A percentile compares a stretch with the other conserved stretches of the same genome.
phyloP scores from a whole-genome alignment of 495 filamentous ascomycete genomes.

The Aspergillus sclerotioniger region DNA sequence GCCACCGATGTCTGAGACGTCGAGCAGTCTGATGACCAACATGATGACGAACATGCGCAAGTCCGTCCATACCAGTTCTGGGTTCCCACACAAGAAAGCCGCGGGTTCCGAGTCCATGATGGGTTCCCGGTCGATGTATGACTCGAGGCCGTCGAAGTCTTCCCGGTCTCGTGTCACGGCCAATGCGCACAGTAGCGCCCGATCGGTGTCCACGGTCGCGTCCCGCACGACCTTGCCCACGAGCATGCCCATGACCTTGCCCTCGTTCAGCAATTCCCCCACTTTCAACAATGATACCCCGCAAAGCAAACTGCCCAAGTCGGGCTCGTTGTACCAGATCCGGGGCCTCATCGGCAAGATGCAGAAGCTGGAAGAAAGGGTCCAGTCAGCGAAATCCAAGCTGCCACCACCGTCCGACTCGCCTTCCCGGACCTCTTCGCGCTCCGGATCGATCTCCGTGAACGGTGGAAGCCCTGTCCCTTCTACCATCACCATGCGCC shows the following conservation, averaged over 20 bases:
- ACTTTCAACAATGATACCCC: constrained; percentile 20
- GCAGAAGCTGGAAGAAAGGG: constrained; percentile 89
- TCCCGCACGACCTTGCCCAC: constrained; percentile 14
- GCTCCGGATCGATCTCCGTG: constrained; percentile 45
- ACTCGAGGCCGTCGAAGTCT: constrained; percentile 34
- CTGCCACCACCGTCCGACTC: constrained; percentile 76
- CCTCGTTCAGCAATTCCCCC: constrained; percentile 1
- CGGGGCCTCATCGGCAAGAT: constrained; percentile 92
- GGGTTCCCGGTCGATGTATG: constrained; percentile 36
- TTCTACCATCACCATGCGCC: constrained; percentile 72
- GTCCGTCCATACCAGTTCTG: constrained; percentile 46
- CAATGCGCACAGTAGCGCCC: constrained; percentile 18
- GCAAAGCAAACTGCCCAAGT: constrained; percentile 60
- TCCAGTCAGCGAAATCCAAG: constrained; percentile 91
- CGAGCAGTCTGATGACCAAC: constrained; percentile 50
- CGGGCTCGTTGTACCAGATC: constrained; percentile 88
- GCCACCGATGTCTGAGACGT: constrained; percentile 56
- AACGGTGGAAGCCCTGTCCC: constrained; percentile 59
- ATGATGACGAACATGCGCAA: constrained; percentile 44
- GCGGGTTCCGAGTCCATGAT: constrained; percentile 33
- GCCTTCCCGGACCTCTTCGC: constrained; percentile 78
- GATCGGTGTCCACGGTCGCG: neutral
- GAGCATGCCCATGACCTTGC: constrained; percentile 23
- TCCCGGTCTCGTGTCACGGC: constrained; percentile 24
- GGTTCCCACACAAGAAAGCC: constrained; percentile 39